Base-by-base conservation (phyloP, 2,329 filamentous ascomycete species). In the Aspergillus tanneri region DNA sequence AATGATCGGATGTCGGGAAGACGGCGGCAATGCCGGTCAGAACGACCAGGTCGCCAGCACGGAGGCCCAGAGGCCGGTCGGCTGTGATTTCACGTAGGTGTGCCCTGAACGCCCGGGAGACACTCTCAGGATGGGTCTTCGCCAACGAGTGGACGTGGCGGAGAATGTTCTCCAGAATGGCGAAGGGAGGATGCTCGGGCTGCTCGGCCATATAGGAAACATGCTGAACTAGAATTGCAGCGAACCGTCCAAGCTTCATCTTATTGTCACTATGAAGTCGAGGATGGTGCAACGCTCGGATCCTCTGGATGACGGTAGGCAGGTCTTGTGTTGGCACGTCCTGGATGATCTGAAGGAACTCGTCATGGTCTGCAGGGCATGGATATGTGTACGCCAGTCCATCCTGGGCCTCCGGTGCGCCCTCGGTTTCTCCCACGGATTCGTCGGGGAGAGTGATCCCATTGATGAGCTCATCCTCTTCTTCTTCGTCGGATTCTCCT, bases 1-100 rank as follows among this genome's bases (percentile, higher is more conserved):
- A 99, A 71, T 97, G 91, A 70, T 99, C 93, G 0, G 91, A 96
- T 0, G 93, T 96, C 4, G 93, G 91, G 63, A 95, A 99, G 44
- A 95, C 87, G 2, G 84, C 84, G 32, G 86, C 84, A 50, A 96
- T 82, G 0, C 89, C 90, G 0, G 89, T 91, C 27, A 99, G 74
- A n/a, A 95, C 73, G 18, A 90, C 72, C 16, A 99, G 72, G 61
- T 99, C 91, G 14, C 89, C 88, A n/a, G 78, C 66, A 10, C 68
- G 58, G 66, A 79, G 62, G 68, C 80, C 59, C 77, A 82, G 61
- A 0, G 75, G 68, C 22, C 75, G 77, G 2, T 77, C 70, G 10
- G 77, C 68, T 32, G 80, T 73, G 25, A 85, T 72, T 19, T 70
- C 65, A 50, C 77, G 74, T 18, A 99, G 77, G 55, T 88, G 85